Conservation (phyloP, 2,329 filamentous ascomycete species). For the Alternaria ventricosa region DNA sequence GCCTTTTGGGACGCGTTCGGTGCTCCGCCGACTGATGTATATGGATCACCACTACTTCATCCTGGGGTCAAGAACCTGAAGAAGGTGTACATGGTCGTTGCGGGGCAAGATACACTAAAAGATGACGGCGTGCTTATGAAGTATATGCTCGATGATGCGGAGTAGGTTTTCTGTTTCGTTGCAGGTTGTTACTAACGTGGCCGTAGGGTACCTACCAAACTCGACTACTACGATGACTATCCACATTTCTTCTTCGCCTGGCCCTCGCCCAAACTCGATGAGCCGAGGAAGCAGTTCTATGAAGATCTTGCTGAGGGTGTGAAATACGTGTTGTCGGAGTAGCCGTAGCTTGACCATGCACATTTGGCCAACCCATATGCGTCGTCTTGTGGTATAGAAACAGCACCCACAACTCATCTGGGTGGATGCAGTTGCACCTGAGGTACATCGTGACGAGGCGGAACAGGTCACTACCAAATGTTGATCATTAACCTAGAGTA, state of each 20-base stretch:
- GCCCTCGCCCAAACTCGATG: conserved; percentile 38
- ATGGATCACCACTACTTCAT: conserved; percentile 44
- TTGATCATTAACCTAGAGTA: too few relatives aligned
- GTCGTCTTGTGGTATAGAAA: neutral
- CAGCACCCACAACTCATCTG: neutral
- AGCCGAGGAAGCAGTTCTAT: conserved; percentile 31
- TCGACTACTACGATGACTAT: conserved; percentile 46
- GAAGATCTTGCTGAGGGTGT: conserved; percentile 32
- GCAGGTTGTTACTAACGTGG: conserved; percentile 12
- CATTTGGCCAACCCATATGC: neutral
- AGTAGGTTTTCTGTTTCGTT: conserved; percentile 18
- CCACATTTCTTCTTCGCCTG: conserved; percentile 48
- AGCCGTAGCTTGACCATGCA: neutral
- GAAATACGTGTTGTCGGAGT: conserved; percentile 24
- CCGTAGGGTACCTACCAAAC: conserved; percentile 34
- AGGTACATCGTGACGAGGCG: neutral
- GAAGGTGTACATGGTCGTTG: conserved; percentile 41
- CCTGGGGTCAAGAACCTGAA: conserved; percentile 36
- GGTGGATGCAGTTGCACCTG: neutral
- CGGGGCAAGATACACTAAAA: conserved; percentile 43
- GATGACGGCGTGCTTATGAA: conserved; percentile 47
- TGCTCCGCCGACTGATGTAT: conserved; percentile 37
- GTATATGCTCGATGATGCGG: conserved; percentile 31
- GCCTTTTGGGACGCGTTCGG: conserved; percentile 46
- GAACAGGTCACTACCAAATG: too few relatives aligned